Conservation (phyloP, 202 grass and related monocot genomes). For the Eragrostis tef region DNA sequence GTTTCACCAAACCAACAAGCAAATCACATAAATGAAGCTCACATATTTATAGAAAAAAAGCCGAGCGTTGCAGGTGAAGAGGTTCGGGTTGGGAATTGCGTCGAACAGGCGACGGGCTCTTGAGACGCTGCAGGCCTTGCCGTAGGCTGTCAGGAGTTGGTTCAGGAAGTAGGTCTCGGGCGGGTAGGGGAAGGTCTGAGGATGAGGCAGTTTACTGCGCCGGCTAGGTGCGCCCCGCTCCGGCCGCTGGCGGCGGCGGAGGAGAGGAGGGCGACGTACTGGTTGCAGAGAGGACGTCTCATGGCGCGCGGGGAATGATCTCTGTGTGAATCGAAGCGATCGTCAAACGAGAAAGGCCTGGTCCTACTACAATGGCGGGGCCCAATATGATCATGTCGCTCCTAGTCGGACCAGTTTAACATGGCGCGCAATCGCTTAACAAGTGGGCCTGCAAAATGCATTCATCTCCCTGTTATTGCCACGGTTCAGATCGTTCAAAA, state of each 20-base stretch:
- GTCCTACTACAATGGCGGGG: neutral
- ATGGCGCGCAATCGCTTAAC: neutral
- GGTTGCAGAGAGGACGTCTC: conserved; percentile 44
- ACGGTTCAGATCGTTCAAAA: too few relatives aligned
- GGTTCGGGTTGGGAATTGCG: conserved; percentile 42
- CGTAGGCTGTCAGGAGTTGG: conserved; percentile 49
- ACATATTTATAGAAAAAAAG: neutral
- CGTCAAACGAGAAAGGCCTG: neutral
- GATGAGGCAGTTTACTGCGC: conserved; percentile 46
- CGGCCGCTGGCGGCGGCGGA: neutral
- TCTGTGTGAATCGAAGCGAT: neutral
- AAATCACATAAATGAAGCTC: neutral
- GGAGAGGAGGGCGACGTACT: conserved; percentile 46
- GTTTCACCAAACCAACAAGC: neutral
- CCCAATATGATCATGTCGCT: neutral
- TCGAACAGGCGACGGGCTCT: conserved; percentile 58
- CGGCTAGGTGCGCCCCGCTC: conserved; percentile 3
- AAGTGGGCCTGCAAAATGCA: too few relatives aligned
- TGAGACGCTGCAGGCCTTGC: conserved; percentile 21
- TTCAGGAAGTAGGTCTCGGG: conserved; percentile 56
- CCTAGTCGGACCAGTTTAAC: neutral
- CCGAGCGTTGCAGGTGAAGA: conserved; percentile 56
- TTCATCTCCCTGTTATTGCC: too few relatives aligned
- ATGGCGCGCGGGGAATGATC: conserved; percentile 25
- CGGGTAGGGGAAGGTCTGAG: conserved; percentile 39